Percentiles rank a stretch among this genome's conserved stretches.
Conservation (phyloP, 345 rosid genomes). For the Balakata baccata region DNA sequence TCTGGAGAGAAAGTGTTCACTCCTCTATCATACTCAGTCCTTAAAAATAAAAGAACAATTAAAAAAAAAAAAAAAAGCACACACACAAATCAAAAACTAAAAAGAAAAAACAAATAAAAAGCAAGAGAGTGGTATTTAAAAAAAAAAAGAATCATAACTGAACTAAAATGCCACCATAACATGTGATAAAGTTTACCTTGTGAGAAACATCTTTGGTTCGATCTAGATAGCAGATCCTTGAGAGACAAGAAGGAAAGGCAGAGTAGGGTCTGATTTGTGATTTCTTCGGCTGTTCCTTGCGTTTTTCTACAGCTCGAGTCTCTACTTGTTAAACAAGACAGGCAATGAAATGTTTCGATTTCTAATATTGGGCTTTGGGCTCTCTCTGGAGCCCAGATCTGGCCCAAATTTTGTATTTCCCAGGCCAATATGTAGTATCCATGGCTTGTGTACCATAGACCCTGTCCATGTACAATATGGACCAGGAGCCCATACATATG, state of each 20-base stretch:
- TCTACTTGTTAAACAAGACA: slow-evolving; percentile 36
- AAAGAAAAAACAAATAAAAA: not conserved
- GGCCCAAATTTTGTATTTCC: not conserved
- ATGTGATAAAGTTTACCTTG: slow-evolving; percentile 37
- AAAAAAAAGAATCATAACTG: not conserved
- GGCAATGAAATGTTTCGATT: not conserved
- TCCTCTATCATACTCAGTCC: slow-evolving; percentile 99
- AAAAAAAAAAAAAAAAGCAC: too few species aligned
- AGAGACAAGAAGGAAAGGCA: not conserved
- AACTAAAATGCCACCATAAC: not conserved
- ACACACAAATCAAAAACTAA: not conserved
- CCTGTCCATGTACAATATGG: too few species aligned
- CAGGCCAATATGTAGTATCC: not conserved
- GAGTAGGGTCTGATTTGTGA: slow-evolving; percentile 1
- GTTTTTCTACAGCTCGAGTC: slow-evolving; percentile 6
- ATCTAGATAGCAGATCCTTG: slow-evolving; percentile 20
- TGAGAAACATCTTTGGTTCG: slow-evolving; percentile 54
- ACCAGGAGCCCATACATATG: too few species aligned
- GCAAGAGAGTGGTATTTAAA: not conserved
- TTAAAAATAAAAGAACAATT: slow-evolving; percentile 23
- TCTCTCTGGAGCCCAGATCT: not conserved
- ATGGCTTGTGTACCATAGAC: too few species aligned
- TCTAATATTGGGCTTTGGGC: not conserved
- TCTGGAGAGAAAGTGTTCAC: slow-evolving; percentile 98
- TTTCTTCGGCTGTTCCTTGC: slow-evolving; percentile 7